Evolutionary conservation across 768 basidiomycete species (phyloP), one percentile per base, ranked within the genome.

Genomic region (Amanita pseudoporphyria): DNA sequence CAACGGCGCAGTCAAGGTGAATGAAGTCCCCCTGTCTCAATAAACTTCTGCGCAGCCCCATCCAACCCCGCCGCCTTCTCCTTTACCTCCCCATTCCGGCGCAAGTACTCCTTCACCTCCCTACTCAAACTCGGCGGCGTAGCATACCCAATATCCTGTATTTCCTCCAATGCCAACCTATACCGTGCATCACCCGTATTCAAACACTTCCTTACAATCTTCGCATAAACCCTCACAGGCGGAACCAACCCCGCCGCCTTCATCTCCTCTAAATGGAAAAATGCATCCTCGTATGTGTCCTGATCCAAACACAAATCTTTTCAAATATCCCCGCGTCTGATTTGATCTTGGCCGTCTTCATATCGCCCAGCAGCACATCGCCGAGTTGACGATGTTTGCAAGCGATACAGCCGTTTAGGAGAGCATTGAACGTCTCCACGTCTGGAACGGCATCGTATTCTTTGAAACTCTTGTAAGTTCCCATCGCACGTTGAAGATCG

Each of bases 261-360:
- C 85, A 90, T 88, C 68, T 87, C 84, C 61, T 92, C 89, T 28
- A 95, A 73, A 64, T 88, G 91, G 60, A 81, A 82, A 67, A 93
- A 93, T 0, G 89, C 87, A 53, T 90, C 87, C 59, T 92, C 89
- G 63, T 90, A 94, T 2, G 68, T 71, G 6, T 75, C 63, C 58
- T 87, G 83, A 0, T 81, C 79, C 12, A 93, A 72, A 58, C 81
- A 84, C 3, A 93, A 73, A 91, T 73, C 28, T 72, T 70, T 57
- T 81, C 77, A 62, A 82, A 90, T 2, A 82, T 87, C 24, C 67
- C 65, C 33, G 65, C 62, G 59, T 89, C 71, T 14, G 82, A 78
- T 48, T 68, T 67, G 52, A 88, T 58, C 30, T 67, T 67, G 9
- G 69, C 68, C 22, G 73, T 67, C 58, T 78, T 80, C 73, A 92